Percentiles rank a stretch among this genome's conserved stretches.
Evolutionary conservation across 257 asterid species (phyloP).

Genomic region (Solanum pennellii): DNA sequence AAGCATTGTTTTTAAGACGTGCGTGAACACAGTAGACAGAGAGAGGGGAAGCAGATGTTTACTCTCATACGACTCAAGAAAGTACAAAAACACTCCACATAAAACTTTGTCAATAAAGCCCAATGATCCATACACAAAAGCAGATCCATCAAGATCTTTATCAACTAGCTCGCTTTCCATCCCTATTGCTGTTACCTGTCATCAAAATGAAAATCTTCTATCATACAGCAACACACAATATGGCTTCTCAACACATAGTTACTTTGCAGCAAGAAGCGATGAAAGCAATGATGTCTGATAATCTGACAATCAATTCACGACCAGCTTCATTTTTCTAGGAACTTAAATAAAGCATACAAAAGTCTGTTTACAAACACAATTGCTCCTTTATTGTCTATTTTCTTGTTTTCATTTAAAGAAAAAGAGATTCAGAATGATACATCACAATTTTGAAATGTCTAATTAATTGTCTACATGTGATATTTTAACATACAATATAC

Average conservation of each 20-base stretch:
- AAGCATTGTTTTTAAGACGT: neutral
- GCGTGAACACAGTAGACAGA: neutral
- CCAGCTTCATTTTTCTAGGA: neutral
- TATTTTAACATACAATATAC: neutral
- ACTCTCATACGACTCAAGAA: conserved; percentile 72
- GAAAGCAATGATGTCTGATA: neutral
- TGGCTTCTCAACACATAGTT: neutral
- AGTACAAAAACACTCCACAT: conserved; percentile 55
- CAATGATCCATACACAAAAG: conserved; percentile 81
- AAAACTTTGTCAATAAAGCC: conserved; percentile 70
- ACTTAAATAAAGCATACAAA: neutral
- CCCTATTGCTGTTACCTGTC: conserved; percentile 71
- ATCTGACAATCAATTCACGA: neutral
- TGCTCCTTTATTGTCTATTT: neutral
- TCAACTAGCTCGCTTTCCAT: conserved; percentile 88
- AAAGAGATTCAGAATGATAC: neutral
- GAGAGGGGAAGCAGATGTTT: conserved; percentile 3
- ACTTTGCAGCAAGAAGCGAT: neutral
- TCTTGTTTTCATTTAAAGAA: neutral
- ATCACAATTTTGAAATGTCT: neutral
- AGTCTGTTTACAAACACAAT: neutral
- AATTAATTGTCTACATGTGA: neutral
- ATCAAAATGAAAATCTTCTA: neutral
- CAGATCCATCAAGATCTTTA: conserved; percentile 67
- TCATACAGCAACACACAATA: neutral